Evolutionary conservation across 345 rosid genomes (phyloP).

Genomic region (Brassica napus): DNA sequence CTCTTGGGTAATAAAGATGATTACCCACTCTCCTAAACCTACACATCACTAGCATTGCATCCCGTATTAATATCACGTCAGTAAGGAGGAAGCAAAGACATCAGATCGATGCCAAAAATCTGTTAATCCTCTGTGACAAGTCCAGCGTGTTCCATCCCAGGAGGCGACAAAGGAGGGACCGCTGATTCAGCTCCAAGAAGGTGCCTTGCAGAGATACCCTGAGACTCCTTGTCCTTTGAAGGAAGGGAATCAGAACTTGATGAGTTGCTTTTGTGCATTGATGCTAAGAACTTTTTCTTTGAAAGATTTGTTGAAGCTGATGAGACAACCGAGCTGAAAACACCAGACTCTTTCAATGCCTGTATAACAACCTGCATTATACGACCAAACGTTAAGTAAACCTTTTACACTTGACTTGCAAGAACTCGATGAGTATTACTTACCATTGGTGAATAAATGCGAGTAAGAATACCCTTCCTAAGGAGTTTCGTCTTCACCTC

Average conservation of each 20-base stretch:
- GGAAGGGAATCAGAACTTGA: constrained; percentile 52
- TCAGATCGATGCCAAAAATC: background rate
- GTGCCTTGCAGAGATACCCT: constrained; percentile 57
- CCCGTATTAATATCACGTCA: constrained; percentile 10
- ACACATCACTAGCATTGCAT: constrained; percentile 11
- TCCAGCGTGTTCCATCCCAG: constrained; percentile 45
- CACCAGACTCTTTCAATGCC: constrained; percentile 82
- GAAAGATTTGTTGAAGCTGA: constrained; percentile 57
- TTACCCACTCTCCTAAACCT: constrained; percentile 24
- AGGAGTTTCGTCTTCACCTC: constrained; percentile 70
- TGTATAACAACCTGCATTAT: constrained; percentile 66
- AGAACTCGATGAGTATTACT: constrained; percentile 19
- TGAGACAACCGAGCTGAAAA: constrained; percentile 68
- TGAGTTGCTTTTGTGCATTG: constrained; percentile 53
- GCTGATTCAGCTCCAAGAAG: constrained; percentile 54
- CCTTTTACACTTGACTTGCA: background rate
- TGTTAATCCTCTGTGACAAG: constrained; percentile 30
- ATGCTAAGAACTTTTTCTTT: constrained; percentile 53
- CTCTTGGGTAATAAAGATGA: background rate
- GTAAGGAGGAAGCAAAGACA: constrained; percentile 6
- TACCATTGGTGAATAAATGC: constrained; percentile 93
- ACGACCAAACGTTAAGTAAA: background rate
- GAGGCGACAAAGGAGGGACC: constrained; percentile 79
- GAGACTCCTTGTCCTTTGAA: constrained; percentile 45
- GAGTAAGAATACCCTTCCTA: constrained; percentile 80